phyloP scores from a whole-genome alignment of 2,329 filamentous ascomycete genomes.

The Ophiostoma himal-ulmi region DNA sequence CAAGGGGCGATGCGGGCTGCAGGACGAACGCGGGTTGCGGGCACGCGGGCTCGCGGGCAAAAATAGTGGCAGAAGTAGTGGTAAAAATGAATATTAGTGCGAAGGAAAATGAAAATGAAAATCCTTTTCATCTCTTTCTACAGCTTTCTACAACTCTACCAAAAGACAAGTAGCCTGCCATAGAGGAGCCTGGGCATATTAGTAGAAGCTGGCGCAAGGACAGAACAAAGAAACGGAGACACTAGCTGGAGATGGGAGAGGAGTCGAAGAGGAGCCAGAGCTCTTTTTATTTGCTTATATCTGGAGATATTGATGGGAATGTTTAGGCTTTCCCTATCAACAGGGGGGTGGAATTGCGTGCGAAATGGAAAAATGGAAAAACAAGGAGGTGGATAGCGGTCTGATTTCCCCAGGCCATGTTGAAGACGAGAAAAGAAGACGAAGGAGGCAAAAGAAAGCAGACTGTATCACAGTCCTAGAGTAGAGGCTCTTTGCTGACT shows the following conservation, averaged over 20 bases:
- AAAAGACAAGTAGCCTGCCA: background rate
- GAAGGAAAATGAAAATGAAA: background rate
- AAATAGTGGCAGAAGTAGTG: conserved; percentile 8
- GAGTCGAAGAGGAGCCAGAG: background rate
- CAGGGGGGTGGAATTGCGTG: conserved; percentile 5
- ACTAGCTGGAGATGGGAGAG: background rate
- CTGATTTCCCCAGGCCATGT: conserved; percentile 12
- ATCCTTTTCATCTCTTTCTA: background rate
- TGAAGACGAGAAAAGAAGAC: background rate
- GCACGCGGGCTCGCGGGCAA: conserved; percentile 8
- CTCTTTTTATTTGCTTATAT: background rate
- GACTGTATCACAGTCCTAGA: too few relatives aligned
- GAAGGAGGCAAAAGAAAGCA: background rate
- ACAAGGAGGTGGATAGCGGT: conserved; percentile 8
- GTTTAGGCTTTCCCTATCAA: background rate
- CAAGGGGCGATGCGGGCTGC: conserved; percentile 27
- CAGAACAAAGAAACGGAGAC: conserved; percentile 5
- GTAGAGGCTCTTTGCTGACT: too few relatives aligned
- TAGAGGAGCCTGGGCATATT: background rate
- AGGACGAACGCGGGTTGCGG: conserved; percentile 19
- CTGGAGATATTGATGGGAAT: background rate
- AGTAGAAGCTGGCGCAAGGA: background rate
- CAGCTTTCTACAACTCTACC: background rate
- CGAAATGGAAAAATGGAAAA: background rate
- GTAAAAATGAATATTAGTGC: background rate